These are phyloP conservation scores for Colletotrichum graminicola DNA, from an alignment of 2,329 filamentous ascomycete species.

Conservation along the genomic window DNA sequence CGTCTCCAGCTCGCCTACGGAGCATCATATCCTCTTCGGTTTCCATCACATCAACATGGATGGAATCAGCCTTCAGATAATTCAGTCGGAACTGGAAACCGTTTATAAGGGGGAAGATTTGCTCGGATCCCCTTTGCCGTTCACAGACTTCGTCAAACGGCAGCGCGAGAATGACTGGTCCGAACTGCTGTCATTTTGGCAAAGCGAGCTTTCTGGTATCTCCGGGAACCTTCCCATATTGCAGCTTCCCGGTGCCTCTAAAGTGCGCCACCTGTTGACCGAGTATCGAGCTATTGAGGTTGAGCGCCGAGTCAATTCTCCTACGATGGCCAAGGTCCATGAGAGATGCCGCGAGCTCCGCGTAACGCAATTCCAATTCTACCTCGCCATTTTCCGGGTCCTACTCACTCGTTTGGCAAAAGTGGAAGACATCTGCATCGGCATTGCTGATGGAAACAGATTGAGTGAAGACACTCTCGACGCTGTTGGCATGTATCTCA, in stretches of 20 bases:
- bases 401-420: not conserved
- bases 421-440: constrained; percentile 58
- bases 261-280: not conserved
- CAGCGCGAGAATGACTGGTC: not conserved
- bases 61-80: not conserved
- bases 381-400: constrained; percentile 53
- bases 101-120: not conserved
- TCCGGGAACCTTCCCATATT: not conserved
- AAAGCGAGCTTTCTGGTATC: not conserved
- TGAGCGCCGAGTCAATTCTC: not conserved
- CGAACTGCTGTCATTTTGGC: not conserved
- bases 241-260: not conserved
- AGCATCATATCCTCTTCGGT: not conserved
- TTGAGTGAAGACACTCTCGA: constrained; percentile 47
- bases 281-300: not conserved
- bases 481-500: constrained; percentile 61
- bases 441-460: constrained; percentile 60
- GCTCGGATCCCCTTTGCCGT: not conserved
- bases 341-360: not conserved
- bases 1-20: not conserved
- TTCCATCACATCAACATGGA: constrained; percentile 9
- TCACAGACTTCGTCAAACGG: not conserved
- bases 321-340: not conserved
- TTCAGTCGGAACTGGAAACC: not conserved
- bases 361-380: constrained; percentile 57